Evolutionary conservation across 768 basidiomycete genomes (phyloP), one percentile per base, ranked within the genome.

Genomic region (Psilocybe cyanescens): DNA sequence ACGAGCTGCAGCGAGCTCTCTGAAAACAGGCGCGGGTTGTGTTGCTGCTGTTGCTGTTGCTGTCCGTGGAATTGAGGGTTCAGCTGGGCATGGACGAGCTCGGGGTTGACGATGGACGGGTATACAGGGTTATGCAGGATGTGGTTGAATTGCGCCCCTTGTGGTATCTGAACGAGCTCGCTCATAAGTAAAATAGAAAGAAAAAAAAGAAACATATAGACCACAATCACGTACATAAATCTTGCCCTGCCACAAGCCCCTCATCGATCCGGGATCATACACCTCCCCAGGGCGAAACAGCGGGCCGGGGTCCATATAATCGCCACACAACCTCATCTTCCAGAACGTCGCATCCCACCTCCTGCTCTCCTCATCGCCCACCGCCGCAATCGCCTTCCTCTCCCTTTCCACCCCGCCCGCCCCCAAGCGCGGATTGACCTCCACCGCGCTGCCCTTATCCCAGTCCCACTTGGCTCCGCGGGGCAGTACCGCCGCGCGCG

Each of bases 231-330:
- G 60, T 56, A 90, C 88, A 57, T 86, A 73, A 71, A 88, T 79
- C 17, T 84, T 77, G 3, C 90, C 90, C 60, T 86, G 81, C 86
- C 85, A 90, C 4, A 82, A 74, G 2, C 89, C 89, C 19, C 70
- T 72, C 65, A 89, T 74, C 2, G 76, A 68, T 5, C 89, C 89
- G 0, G 79, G 79, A 2, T 77, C 77, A 69, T 85, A 87, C 19
- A 76, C 71, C 31, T 68, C 64, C 2, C 75, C 76, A 8, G 74
- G 74, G 33, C 65, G 56, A 53, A 72, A 73, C 11, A 61, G 68
- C 11, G 75, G 73, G 39, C 69, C 62, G 24, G 53, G 62, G 28
- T 17, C 59, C 41, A 59, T 69, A 4, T 64, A 57, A 55, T 83
- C 74, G 35, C 67, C 75, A 64, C 87, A 88, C 39, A 78, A 70